Evolutionary conservation across 768 basidiomycete genomes (phyloP).

Genomic region (Russula sp.): DNA sequence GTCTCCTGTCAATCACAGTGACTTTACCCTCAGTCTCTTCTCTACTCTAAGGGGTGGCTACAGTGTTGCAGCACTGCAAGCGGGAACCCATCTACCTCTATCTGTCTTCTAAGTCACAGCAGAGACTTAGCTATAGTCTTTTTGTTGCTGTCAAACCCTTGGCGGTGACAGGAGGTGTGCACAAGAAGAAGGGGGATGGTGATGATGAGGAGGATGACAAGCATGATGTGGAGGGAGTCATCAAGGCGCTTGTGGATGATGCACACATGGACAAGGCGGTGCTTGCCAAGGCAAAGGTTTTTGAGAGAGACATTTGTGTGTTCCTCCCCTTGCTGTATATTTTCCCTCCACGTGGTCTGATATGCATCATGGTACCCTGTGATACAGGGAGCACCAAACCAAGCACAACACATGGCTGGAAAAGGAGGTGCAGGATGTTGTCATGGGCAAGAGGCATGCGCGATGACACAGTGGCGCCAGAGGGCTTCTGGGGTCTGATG

Average conservation of each 20-base stretch:
- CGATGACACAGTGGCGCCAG: conserved; percentile 53
- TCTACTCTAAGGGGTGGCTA: too few species aligned
- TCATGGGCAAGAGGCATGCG: conserved; percentile 54
- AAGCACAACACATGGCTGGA: conserved; percentile 54
- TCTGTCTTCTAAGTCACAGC: too few species aligned
- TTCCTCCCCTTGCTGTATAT: too few species aligned
- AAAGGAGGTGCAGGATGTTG: conserved; percentile 52
- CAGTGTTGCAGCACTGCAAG: too few species aligned
- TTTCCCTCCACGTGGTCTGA: neutral
- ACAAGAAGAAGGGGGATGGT: conserved; percentile 26
- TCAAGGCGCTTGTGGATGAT: conserved; percentile 67
- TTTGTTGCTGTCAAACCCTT: too few species aligned
- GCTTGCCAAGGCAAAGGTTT: conserved; percentile 48
- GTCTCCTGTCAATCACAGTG: too few species aligned
- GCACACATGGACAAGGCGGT: conserved; percentile 55
- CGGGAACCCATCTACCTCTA: too few species aligned
- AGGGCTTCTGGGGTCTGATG: conserved; percentile 54
- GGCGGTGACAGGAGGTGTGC: conserved; percentile 33
- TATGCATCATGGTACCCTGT: conserved; percentile 6
- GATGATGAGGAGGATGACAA: conserved; percentile 62
- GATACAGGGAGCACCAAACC: conserved; percentile 57
- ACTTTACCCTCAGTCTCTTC: too few species aligned
- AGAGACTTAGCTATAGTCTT: too few species aligned
- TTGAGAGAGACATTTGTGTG: conserved; percentile 67
- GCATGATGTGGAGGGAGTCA: conserved; percentile 48